phyloP scores from a whole-genome alignment of 2,329 filamentous ascomycete species.

The Monilinia aucupariae region DNA sequence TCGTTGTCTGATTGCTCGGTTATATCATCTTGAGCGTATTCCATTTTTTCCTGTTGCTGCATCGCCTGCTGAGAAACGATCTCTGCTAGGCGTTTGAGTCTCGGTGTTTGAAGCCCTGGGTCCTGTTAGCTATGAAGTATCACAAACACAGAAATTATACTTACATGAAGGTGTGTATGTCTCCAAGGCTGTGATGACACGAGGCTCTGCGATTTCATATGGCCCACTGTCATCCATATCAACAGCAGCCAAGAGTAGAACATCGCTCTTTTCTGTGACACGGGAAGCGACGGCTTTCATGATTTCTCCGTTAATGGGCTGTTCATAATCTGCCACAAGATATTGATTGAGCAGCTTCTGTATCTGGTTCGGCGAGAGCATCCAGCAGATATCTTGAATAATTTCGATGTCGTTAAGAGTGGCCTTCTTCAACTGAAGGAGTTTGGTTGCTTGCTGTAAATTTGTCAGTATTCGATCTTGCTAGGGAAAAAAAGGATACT shows the following conservation, averaged over 20 bases:
- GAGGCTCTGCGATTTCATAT: constrained; percentile 95
- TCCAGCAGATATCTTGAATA: constrained; percentile 99
- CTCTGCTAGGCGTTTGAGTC: constrained; percentile 92
- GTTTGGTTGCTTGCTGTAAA: constrained; percentile 85
- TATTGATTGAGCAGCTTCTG: constrained; percentile 99
- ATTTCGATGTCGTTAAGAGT: constrained; percentile 99
- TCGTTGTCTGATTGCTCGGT: constrained; percentile 41
- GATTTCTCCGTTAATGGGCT: constrained; percentile 98
- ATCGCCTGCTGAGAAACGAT: constrained; percentile 96
- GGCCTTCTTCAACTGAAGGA: constrained; percentile 96
- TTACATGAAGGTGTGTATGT: constrained; percentile 97
- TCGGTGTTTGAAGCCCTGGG: constrained; percentile 87
- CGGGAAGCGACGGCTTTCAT: constrained; percentile 98
- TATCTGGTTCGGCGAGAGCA: constrained; percentile 98
- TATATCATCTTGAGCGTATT: constrained; percentile 47
- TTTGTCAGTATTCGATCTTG: constrained; percentile 33
- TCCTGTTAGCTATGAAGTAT: constrained; percentile 31
- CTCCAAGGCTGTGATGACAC: constrained; percentile 91
- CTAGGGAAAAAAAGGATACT: constrained; percentile 28
- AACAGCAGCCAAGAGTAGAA: constrained; percentile 85
- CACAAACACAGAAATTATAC: constrained; percentile 35
- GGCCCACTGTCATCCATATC: constrained; percentile 99
- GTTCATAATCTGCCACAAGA: constrained; percentile 96
- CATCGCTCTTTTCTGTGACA: constrained; percentile 97
- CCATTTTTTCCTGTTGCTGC: constrained; percentile 84